Conservation (phyloP, 108 stramenopile genomes). For the Skeletonema menzelii region DNA sequence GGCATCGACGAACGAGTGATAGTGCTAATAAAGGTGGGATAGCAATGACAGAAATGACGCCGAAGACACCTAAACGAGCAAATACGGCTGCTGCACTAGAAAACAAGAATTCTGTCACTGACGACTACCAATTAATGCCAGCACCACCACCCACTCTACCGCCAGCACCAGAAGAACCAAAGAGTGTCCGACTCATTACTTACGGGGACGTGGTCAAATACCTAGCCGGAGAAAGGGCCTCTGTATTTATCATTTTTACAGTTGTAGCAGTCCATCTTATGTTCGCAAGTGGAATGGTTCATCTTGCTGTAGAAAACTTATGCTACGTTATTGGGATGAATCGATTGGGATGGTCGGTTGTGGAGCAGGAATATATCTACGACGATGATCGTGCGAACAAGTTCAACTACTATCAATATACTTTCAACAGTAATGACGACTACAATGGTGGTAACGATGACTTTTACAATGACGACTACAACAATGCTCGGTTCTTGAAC, state of each 20-base stretch:
- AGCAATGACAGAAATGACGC: neutral
- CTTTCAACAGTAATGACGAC: neutral
- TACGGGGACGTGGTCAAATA: conserved; percentile 50
- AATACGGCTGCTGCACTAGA: neutral
- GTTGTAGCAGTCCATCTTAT: conserved; percentile 50
- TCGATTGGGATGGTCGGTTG: conserved; percentile 41
- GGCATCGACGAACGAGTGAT: neutral
- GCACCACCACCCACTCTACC: neutral
- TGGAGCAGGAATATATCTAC: conserved; percentile 20
- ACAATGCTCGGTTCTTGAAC: neutral
- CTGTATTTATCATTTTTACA: conserved; percentile 32
- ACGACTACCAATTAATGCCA: neutral
- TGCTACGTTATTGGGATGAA: conserved; percentile 49
- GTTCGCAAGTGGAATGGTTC: conserved; percentile 47
- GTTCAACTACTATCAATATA: neutral
- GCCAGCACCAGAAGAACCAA: conserved; percentile 9
- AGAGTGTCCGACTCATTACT: conserved; percentile 35
- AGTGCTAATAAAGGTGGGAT: neutral
- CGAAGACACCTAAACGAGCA: neutral
- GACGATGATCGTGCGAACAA: neutral
- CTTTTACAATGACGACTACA: conserved; percentile 1
- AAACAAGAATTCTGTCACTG: neutral
- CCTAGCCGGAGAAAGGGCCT: conserved; percentile 26
- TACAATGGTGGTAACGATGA: neutral
- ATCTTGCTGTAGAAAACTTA: conserved; percentile 45